Base-by-base conservation (phyloP, 1,284 basidiomycete species). In the Cryptococcus sp. region DNA sequence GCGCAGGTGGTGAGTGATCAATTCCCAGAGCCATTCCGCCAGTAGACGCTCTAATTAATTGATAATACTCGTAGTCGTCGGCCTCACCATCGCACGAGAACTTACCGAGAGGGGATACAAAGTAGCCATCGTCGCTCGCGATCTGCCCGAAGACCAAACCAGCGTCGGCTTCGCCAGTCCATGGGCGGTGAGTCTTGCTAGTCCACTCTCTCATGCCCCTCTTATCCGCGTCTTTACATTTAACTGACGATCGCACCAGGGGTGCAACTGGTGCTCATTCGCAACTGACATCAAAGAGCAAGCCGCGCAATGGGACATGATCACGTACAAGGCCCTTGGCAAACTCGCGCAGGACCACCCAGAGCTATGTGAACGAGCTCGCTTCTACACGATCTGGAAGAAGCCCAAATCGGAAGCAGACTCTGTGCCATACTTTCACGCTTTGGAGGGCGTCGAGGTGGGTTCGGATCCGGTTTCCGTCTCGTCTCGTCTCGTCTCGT, bases 181-280 rank as follows among this genome's bases (percentile, higher is more conserved):
- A 0, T 89, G 88, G 84, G 87, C 88, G 41, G 84, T 80, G 48
- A 59, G 68, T 65, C 7, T 25, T 25, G 25, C 25, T 15, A 11
- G 39, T 13, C 16, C 15, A 40, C 22, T 7, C 20, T 45, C 3
- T 5, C 40, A 20, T 11, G 27, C 46, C 22, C 3, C 31, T 10
- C 31, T 2, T 10, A 13, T 35, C 22, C 19, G n/a, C 13, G 45
- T 22, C 11, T 17, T 16, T 47, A 47, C 47, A 47, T 3, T 5
- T 47, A 8, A 25, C 20, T 22, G 17, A 20, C 20, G 11, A 10
- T 39, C 27, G 23, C 3, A 0, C n/a, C 66, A 87, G 83, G 87
- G 87, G 16, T 87, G 86, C 48, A 87, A 87, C 72, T 88, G 86
- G 86, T 83, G 82, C 25, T 85, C 87, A 10, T 84, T 85, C 58